Conservation (phyloP, 2,329 filamentous ascomycete genomes). For the Periconia sp. region DNA sequence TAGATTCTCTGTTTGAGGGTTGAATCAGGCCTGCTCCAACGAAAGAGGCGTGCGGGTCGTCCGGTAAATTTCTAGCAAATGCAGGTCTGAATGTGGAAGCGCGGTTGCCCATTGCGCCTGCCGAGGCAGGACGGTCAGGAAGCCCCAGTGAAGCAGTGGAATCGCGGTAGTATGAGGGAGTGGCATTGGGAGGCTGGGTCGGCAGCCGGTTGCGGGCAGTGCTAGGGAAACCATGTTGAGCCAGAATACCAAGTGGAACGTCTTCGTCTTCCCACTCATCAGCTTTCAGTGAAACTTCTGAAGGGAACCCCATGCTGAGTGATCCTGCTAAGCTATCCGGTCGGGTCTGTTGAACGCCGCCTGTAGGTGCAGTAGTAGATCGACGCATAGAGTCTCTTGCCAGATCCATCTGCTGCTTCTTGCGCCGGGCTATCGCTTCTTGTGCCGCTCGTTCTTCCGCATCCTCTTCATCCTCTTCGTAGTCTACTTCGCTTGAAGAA, state of each 20-base stretch:
- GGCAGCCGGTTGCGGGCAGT: constrained; percentile 26
- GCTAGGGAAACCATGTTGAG: constrained; percentile 40
- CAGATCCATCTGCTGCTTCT: constrained; percentile 37
- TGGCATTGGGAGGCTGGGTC: constrained; percentile 30
- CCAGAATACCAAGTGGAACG: constrained; percentile 41
- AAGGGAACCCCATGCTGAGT: constrained; percentile 34
- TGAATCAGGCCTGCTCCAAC: constrained; percentile 39
- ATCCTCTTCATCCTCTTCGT: constrained; percentile 44
- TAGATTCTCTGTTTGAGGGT: constrained; percentile 36
- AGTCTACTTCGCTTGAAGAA: constrained; percentile 37
- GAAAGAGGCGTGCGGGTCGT: constrained; percentile 35
- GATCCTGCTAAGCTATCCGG: constrained; percentile 21
- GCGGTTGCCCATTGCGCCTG: constrained; percentile 25
- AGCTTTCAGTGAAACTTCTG: constrained; percentile 37
- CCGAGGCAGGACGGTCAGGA: constrained; percentile 39
- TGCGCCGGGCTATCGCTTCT: constrained; percentile 33
- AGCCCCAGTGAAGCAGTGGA: constrained; percentile 2
- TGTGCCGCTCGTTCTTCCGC: constrained; percentile 35
- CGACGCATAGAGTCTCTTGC: constrained; percentile 38
- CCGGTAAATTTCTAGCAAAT: constrained; percentile 40
- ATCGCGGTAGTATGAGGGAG: constrained; percentile 32
- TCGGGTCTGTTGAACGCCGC: constrained; percentile 7
- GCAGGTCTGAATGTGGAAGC: constrained; percentile 28
- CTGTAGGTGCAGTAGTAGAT: constrained; percentile 33
- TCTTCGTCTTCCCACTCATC: constrained; percentile 44